Evolutionary conservation across 2,329 filamentous ascomycete species (phyloP), one percentile per base, ranked within the genome.

Genomic region (Fusarium brevicatenulatum): DNA sequence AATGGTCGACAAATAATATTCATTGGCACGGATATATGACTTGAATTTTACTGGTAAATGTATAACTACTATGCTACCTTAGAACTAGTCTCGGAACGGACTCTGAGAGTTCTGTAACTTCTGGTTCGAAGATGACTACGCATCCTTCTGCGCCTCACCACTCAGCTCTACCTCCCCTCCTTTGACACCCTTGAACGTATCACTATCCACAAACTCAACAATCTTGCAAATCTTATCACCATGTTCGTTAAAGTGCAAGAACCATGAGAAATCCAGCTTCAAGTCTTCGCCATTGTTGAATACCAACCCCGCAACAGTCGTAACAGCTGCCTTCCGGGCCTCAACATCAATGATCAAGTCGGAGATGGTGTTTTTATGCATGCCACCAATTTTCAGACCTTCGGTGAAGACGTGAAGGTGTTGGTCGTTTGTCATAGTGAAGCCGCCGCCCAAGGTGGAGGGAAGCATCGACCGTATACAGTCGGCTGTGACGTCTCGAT

Each of bases 161-260:
- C 42, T 9, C 11, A 55, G 5, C 19, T 16, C 53, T 9, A 7
- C 36, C 11, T 43, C 37, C 9, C 37, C 44, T 8, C 32, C 50
- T 13, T 52, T 50, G 4, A 66, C 11, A 15, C 39, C 16, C 23
- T 49, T 53, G 5, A 68, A 67, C 1, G 39, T 23, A 11, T 68
- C 59, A 16, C 43, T 50, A 7, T 73, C 70, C 3, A 72, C 68
- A 54, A 73, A 73, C 39, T 73, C 70, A 2, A 73, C 42, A 15
- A 71, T 72, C 28, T 57, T 73, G 7, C 47, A 63, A 5, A 73
- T 56, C 32, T 64, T 64, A 1, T 58, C 44, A 0, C 71, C 71
- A 42, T 73, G 54, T 0, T 68, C 55, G 4, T 56, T 73, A 1
- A 73, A 63, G 13, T 67, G 46, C 8, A 73, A 16, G 15, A 73